These are phyloP conservation scores for Cornus controversa DNA, from an alignment of 148 eudicot genomes.

Conservation along the genomic window DNA sequence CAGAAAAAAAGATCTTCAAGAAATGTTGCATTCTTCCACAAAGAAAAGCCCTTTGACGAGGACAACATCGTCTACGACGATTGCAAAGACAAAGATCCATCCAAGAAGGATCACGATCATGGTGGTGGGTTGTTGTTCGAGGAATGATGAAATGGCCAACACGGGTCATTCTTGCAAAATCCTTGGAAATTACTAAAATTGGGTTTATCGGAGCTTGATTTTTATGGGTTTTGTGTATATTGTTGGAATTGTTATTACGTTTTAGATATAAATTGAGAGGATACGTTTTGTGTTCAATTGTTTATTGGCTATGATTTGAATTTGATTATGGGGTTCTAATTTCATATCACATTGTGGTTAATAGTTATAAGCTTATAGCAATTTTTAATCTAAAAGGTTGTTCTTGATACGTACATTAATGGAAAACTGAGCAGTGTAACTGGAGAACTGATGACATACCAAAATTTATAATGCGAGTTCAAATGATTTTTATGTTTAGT, in stretches of 20 bases:
- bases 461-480: background rate
- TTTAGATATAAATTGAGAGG: background rate
- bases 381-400: background rate
- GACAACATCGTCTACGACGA: slow-evolving; percentile 68
- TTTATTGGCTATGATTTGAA: background rate
- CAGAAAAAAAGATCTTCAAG: slow-evolving; percentile 83
- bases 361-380: no score
- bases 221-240: background rate
- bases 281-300: background rate
- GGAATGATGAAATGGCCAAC: slow-evolving; percentile 6
- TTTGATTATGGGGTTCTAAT: background rate
- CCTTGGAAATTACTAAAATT: background rate
- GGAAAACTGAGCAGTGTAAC: background rate
- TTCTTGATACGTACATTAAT: background rate
- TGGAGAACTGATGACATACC: no score
- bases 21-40: slow-evolving; percentile 91
- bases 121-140: slow-evolving; percentile 36
- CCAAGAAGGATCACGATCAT: slow-evolving; percentile 14
- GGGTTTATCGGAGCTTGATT: background rate
- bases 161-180: slow-evolving; percentile 10
- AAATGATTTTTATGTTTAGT: background rate
- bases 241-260: background rate
- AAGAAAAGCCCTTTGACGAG: slow-evolving; percentile 84
- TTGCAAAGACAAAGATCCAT: no score
- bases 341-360: background rate